phyloP scores from a whole-genome alignment of 306 rosid genomes.

The Medicago arabica region DNA sequence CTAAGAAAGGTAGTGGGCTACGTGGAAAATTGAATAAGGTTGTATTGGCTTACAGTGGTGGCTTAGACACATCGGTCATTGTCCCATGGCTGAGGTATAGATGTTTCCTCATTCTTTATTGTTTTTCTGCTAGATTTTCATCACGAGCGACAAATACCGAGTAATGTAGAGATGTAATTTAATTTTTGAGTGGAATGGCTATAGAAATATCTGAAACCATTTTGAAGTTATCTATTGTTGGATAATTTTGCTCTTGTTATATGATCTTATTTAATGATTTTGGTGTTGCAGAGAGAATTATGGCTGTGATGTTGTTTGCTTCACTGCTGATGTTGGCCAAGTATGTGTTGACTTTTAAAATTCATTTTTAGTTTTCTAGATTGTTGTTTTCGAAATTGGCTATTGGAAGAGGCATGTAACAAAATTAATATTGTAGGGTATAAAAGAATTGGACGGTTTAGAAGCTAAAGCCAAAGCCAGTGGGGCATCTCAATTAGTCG shows the following conservation, averaged over 20 bases:
- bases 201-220: not conserved
- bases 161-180: not conserved
- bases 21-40: conserved; percentile 91
- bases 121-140: not conserved
- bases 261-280: conserved; percentile 29
- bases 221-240: conserved; percentile 11
- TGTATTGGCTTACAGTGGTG: conserved; percentile 95
- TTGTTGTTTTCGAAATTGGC: conserved; percentile 12
- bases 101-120: not conserved
- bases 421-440: conserved; percentile 57
- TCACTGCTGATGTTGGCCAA: conserved; percentile 98
- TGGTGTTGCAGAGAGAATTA: conserved; percentile 87
- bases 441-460: conserved; percentile 86
- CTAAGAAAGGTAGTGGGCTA: conserved; percentile 54
- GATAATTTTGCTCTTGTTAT: conserved; percentile 9
- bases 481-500: conserved; percentile 93
- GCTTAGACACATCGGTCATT: conserved; percentile 94
- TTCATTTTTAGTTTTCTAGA: conserved; percentile 10
- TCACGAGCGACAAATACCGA: not conserved
- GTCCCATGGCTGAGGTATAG: conserved; percentile 94
- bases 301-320: conserved; percentile 96
- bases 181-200: not conserved
- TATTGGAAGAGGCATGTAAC: conserved; percentile 13
- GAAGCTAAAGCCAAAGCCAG: conserved; percentile 92
- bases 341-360: conserved; percentile 52